Percentiles rank a stretch among this genome's conserved stretches.
phyloP scores from a whole-genome alignment of 1,139 yeast genomes.

The Lodderomyces parapsilosis region DNA sequence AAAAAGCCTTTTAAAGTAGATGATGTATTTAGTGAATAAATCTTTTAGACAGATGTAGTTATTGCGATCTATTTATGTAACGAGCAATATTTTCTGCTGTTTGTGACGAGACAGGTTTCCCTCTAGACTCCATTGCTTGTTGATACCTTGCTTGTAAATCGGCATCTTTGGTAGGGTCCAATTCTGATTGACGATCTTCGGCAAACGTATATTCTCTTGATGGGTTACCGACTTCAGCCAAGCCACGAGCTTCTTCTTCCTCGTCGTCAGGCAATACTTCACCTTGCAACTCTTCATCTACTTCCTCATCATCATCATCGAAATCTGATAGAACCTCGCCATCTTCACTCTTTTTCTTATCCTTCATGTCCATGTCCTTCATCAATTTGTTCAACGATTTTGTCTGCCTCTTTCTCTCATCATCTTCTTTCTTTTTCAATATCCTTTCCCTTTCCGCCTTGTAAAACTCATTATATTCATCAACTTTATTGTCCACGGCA shows the following conservation, averaged over 20 bases:
- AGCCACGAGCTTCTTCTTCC: slow-evolving; percentile 22
- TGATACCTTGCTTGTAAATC: slow-evolving; percentile 70
- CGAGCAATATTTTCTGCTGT: slow-evolving; percentile 73
- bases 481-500: slow-evolving; percentile 83
- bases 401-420: slow-evolving; percentile 71
- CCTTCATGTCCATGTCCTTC: slow-evolving; percentile 71
- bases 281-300: slow-evolving; percentile 61
- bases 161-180: slow-evolving; percentile 46
- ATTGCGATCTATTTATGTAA: slow-evolving; percentile 43
- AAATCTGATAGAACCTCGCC: slow-evolving; percentile 73
- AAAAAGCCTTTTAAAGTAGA: slow-evolving; percentile 30
- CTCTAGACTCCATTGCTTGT: slow-evolving; percentile 64
- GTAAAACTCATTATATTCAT: slow-evolving; percentile 82
- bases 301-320: slow-evolving; percentile 48
- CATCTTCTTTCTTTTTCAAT: slow-evolving; percentile 71
- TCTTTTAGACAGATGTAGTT: background rate
- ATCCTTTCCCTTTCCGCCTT: slow-evolving; percentile 85
- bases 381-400: slow-evolving; percentile 69
- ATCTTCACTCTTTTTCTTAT: slow-evolving; percentile 26
- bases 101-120: slow-evolving; percentile 58
- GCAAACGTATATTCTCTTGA: slow-evolving; percentile 76
- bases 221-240: slow-evolving; percentile 18
- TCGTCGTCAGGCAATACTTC: slow-evolving; percentile 65
- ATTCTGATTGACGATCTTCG: slow-evolving; percentile 65
- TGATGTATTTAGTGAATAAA: slow-evolving; percentile 16